Conservation (phyloP, 2,329 filamentous ascomycete genomes). For the Cladosporium sp. region DNA sequence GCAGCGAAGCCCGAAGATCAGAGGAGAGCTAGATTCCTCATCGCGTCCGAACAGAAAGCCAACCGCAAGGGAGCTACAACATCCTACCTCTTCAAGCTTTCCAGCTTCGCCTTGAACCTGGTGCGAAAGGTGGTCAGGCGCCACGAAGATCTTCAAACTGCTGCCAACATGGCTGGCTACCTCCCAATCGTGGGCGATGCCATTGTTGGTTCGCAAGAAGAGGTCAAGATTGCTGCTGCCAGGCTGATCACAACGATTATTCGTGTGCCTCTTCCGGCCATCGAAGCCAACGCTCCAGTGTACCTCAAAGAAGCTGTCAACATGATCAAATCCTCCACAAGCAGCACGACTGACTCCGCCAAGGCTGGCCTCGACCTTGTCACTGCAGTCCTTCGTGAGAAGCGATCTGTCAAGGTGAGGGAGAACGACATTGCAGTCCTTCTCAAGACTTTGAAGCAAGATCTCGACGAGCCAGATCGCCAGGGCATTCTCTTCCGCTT, state of each 20-base stretch:
- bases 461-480: slow-evolving; percentile 88
- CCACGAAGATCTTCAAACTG: slow-evolving; percentile 75
- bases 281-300: slow-evolving; percentile 70
- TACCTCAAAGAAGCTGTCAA: slow-evolving; percentile 84
- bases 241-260: slow-evolving; percentile 81
- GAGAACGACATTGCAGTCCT: slow-evolving; percentile 81
- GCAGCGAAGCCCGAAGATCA: slow-evolving; percentile 50
- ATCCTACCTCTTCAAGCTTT: slow-evolving; percentile 82
- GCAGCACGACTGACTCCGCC: slow-evolving; percentile 77
- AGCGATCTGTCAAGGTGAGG: slow-evolving; percentile 72
- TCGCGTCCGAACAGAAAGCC: slow-evolving; percentile 68
- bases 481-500: slow-evolving; percentile 96
- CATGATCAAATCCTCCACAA: slow-evolving; percentile 72
- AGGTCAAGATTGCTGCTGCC: slow-evolving; percentile 86
- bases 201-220: slow-evolving; percentile 80
- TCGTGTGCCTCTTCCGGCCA: slow-evolving; percentile 73
- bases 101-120: slow-evolving; percentile 83
- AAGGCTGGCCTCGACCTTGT: slow-evolving; percentile 89
- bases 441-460: slow-evolving; percentile 77
- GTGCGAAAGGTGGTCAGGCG: slow-evolving; percentile 84
- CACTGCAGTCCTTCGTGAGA: slow-evolving; percentile 79
- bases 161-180: slow-evolving; percentile 79
- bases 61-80: slow-evolving; percentile 63
- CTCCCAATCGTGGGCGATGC: slow-evolving; percentile 87
- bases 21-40: slow-evolving; percentile 69